These are phyloP conservation scores for Phytophthora sojae DNA, from an alignment of 352 stramenopile genomes.

Conservation along the genomic window DNA sequence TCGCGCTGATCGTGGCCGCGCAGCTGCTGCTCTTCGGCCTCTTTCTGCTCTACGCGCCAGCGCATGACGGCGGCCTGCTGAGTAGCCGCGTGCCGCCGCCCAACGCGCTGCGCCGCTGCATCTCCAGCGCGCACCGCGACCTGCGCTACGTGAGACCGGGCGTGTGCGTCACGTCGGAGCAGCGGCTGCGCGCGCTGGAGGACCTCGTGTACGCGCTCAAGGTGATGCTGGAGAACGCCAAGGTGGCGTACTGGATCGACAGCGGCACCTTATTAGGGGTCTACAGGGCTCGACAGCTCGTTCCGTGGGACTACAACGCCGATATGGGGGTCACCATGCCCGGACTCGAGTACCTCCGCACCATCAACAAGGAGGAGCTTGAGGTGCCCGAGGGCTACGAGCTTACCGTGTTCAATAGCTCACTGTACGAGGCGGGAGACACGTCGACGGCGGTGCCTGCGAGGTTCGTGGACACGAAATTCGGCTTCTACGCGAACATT, in stretches of 20 bases:
- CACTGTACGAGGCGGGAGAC: constrained; percentile 38
- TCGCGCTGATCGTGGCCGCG: constrained; percentile 41
- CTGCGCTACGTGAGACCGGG: constrained; percentile 39
- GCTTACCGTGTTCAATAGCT: constrained; percentile 54
- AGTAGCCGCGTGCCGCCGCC: constrained; percentile 24
- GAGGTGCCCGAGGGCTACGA: constrained; percentile 48
- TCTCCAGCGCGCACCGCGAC: constrained; percentile 47
- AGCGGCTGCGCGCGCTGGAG: constrained; percentile 43
- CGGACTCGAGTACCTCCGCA: constrained; percentile 29
- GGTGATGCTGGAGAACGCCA: constrained; percentile 41
- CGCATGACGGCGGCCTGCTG: constrained; percentile 18
- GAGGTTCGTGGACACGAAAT: constrained; percentile 56
- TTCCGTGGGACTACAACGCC: constrained; percentile 63
- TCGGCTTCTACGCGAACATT: constrained; percentile 63
- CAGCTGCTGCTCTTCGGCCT: constrained; percentile 51
- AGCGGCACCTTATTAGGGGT: constrained; percentile 64
- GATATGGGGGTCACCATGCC: constrained; percentile 48
- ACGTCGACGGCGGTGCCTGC: constrained; percentile 36
- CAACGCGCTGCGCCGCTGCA: constrained; percentile 44
- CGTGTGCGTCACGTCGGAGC: constrained; percentile 45
- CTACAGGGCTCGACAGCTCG: constrained; percentile 49
- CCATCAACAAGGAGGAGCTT: constrained; percentile 25
- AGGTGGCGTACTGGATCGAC: constrained; percentile 63
- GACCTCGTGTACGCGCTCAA: constrained; percentile 51
- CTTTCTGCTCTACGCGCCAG: constrained; percentile 43